Evolutionary conservation across 2,329 filamentous ascomycete species (phyloP).

Genomic region (Paracamarosporium sp.): DNA sequence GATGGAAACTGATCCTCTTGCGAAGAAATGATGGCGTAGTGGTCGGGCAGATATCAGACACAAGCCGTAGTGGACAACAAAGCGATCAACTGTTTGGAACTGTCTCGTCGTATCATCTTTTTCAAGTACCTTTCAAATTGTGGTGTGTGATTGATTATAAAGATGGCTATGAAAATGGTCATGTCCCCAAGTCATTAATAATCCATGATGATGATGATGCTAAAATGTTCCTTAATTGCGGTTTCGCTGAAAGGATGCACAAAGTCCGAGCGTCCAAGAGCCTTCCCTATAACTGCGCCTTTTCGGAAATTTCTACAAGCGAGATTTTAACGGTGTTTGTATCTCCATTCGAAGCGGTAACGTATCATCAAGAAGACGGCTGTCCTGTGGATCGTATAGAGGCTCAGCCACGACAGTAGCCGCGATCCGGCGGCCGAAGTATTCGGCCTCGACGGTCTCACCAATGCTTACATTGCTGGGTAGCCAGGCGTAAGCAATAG

Average conservation of each 20-base stretch:
- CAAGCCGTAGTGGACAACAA: background rate
- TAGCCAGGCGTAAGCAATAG: constrained; percentile 66
- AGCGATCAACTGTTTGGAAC: too few species aligned
- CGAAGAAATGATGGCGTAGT: background rate
- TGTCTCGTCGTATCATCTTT: background rate
- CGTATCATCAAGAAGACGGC: constrained; percentile 39
- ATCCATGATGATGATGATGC: background rate
- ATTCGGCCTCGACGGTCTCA: constrained; percentile 64
- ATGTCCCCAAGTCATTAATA: background rate
- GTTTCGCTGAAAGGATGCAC: background rate
- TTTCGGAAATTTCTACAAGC: constrained; percentile 14
- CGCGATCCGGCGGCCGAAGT: constrained; percentile 62
- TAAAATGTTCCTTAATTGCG: background rate
- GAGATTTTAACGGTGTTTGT: constrained; percentile 29
- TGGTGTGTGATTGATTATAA: background rate
- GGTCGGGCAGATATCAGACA: too few species aligned
- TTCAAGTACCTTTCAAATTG: background rate
- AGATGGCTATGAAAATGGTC: background rate
- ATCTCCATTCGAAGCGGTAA: constrained; percentile 17
- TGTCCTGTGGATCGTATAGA: constrained; percentile 54
- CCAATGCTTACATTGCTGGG: constrained; percentile 57
- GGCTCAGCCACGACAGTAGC: constrained; percentile 63
- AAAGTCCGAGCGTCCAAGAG: background rate
- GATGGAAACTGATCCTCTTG: constrained; percentile 11
- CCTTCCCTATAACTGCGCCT: background rate